A percentile compares a stretch with the other conserved stretches of the same genome.
These are phyloP conservation scores for Clonostachys chloroleuca DNA, from an alignment of 2,329 filamentous ascomycete species.

Conservation along the genomic window DNA sequence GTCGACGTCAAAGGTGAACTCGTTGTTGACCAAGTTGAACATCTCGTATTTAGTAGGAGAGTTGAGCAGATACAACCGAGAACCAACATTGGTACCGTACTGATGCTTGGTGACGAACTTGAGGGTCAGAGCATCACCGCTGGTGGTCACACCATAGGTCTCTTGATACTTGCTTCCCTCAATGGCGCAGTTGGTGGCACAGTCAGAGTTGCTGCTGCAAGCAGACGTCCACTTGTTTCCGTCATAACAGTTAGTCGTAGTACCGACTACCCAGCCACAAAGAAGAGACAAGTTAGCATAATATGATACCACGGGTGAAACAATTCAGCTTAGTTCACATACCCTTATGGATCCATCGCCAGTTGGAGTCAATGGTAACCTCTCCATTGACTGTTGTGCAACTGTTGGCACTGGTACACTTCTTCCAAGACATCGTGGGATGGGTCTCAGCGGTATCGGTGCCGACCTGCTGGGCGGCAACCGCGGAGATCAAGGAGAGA, in stretches of 20 bases:
- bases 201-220: constrained; percentile 31
- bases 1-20: constrained; percentile 65
- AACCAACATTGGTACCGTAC: constrained; percentile 31
- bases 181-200: constrained; percentile 37
- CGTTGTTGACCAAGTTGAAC: constrained; percentile 55
- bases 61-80: constrained; percentile 56
- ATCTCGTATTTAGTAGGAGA: constrained; percentile 51
- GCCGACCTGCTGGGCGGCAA: constrained; percentile 6
- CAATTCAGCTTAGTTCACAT: background rate
- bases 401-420: constrained; percentile 2
- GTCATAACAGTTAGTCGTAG: constrained; percentile 40
- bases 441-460: constrained; percentile 5
- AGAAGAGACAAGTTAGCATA: background rate
- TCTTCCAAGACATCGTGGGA: constrained; percentile 3
- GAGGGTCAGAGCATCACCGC: constrained; percentile 38
- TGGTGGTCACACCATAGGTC: constrained; percentile 42
- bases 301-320: background rate
- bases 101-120: constrained; percentile 45
- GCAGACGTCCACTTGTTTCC: constrained; percentile 31
- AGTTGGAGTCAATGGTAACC: constrained; percentile 47
- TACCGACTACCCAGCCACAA: constrained; percentile 4
- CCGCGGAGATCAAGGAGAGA: constrained; percentile 6
- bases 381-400: constrained; percentile 34
- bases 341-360: constrained; percentile 44
- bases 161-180: constrained; percentile 38